Conservation (phyloP, 108 stramenopile species). For the Cyclostephanos invisitatus region DNA sequence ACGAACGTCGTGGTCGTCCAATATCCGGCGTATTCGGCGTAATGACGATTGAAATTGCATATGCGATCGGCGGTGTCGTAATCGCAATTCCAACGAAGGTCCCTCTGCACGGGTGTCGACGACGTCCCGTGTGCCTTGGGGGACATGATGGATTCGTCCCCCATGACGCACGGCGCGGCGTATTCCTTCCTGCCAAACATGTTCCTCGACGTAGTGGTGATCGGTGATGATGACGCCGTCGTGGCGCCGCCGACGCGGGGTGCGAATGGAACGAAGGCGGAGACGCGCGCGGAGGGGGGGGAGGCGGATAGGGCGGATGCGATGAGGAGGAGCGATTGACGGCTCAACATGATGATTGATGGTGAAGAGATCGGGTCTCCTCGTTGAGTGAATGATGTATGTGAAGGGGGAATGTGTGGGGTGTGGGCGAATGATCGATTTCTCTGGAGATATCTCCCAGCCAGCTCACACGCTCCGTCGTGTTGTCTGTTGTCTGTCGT, state of each 20-base stretch:
- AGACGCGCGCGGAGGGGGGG: neutral
- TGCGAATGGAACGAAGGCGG: neutral
- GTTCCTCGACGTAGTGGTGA: constrained; percentile 15
- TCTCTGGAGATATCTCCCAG: no score
- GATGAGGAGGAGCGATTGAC: neutral
- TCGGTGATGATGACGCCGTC: no score
- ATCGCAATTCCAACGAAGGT: constrained; percentile 82
- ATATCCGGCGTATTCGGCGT: constrained; percentile 86
- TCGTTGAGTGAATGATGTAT: no score
- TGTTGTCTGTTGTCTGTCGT: no score
- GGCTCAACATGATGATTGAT: neutral
- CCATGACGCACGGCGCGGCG: constrained; percentile 79
- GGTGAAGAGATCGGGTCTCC: no score
- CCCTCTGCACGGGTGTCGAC: constrained; percentile 65
- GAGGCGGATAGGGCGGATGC: neutral
- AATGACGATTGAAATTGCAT: constrained; percentile 87
- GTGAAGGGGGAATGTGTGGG: no score
- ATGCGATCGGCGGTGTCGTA: constrained; percentile 80
- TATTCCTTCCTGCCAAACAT: constrained; percentile 48
- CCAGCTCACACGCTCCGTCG: no score
- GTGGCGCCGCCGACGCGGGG: neutral
- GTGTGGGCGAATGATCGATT: no score
- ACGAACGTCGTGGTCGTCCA: constrained; percentile 64
- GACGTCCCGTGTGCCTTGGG: constrained; percentile 82
- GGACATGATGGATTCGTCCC: constrained; percentile 86